Percentiles rank a stretch among this genome's conserved stretches.
phyloP scores from a whole-genome alignment of 2,329 filamentous ascomycete species.

The Aspergillus sp. region DNA sequence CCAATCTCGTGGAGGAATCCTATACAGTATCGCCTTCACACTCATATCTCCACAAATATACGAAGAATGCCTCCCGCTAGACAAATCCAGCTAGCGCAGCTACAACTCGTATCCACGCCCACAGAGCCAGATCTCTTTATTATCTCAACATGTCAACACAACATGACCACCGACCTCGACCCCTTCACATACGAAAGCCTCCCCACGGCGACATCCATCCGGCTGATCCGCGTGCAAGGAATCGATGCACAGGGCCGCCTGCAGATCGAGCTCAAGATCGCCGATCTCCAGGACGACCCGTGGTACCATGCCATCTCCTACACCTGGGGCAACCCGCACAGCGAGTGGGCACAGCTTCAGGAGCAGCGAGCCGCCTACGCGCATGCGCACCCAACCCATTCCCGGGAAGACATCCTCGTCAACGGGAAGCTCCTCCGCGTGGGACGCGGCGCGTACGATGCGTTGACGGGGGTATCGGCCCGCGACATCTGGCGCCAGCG shows the following conservation, averaged over 20 bases:
- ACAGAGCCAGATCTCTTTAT: background rate
- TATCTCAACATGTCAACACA: background rate
- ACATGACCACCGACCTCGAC: background rate
- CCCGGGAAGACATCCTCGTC: background rate
- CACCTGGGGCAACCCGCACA: slow-evolving; percentile 8
- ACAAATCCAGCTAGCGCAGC: no score
- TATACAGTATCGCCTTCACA: no score
- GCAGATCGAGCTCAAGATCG: background rate
- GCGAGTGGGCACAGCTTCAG: background rate
- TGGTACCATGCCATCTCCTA: slow-evolving; percentile 5
- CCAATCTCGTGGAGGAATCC: no score
- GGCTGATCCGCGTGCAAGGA: background rate
- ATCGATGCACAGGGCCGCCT: background rate
- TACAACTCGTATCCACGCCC: background rate
- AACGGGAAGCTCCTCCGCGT: background rate
- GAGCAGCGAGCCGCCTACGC: background rate
- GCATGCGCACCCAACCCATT: background rate
- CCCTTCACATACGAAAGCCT: background rate
- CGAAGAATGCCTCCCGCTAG: no score
- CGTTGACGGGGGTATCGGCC: background rate
- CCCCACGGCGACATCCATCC: slow-evolving; percentile 1
- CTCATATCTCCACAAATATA: no score
- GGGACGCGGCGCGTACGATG: slow-evolving; percentile 1
- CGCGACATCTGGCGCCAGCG: background rate
- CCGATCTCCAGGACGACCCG: background rate